Percentiles rank a stretch among this genome's conserved stretches.
phyloP scores from a whole-genome alignment of 495 filamentous ascomycete species.

The Penicillium canariense region DNA sequence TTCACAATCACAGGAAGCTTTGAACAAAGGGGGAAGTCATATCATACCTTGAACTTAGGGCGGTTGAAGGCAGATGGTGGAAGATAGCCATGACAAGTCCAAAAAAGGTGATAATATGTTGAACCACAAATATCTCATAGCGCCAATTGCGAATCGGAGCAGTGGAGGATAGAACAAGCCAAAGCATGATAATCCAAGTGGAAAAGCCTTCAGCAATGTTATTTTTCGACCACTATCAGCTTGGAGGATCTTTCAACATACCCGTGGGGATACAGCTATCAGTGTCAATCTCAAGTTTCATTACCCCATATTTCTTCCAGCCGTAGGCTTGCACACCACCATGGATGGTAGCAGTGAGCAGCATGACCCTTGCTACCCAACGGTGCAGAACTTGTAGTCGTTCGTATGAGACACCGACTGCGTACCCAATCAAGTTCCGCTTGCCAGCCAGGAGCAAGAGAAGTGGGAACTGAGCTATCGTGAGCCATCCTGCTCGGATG shows the following conservation, averaged over 20 bases:
- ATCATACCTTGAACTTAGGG: slow-evolving; percentile 8
- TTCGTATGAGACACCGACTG: slow-evolving; percentile 5
- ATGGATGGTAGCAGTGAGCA: slow-evolving; percentile 10
- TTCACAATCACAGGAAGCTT: no score
- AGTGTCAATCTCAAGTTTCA: slow-evolving; percentile 9
- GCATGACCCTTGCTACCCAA: slow-evolving; percentile 11
- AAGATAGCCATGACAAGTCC: slow-evolving; percentile 4
- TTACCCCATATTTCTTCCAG: slow-evolving; percentile 8
- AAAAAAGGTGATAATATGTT: slow-evolving; percentile 1
- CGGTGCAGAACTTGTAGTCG: slow-evolving; percentile 12
- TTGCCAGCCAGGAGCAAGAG: slow-evolving; percentile 11
- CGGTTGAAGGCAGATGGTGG: slow-evolving; percentile 10
- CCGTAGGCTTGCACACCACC: slow-evolving; percentile 6
- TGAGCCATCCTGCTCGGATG: slow-evolving; percentile 6
- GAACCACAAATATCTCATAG: neutral
- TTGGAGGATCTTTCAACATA: neutral
- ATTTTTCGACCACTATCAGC: no score
- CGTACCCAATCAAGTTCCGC: slow-evolving; percentile 9
- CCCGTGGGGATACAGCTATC: slow-evolving; percentile 9
- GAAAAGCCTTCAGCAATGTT: slow-evolving; percentile 5
- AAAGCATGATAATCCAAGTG: slow-evolving; percentile 9
- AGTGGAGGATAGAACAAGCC: neutral
- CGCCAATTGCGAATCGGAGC: neutral
- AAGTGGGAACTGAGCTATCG: slow-evolving; percentile 11
- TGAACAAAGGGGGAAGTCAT: neutral